phyloP scores from a whole-genome alignment of 306 rosid genomes.

The Acacia melanoxylon region DNA sequence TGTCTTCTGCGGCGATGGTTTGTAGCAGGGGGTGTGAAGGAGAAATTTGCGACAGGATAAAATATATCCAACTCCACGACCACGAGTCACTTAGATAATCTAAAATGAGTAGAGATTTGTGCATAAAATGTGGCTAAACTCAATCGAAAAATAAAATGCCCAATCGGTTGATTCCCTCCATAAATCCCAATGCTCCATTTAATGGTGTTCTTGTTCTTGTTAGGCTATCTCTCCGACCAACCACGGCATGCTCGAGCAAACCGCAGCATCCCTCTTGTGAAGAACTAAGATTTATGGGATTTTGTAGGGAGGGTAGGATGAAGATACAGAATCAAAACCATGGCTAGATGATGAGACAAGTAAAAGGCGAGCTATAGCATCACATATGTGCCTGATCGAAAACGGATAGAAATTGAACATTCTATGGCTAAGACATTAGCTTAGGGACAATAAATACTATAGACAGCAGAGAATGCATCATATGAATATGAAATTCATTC shows the following conservation, averaged over 20 bases:
- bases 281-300: background rate
- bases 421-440: background rate
- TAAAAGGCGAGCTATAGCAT: background rate
- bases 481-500: constrained; percentile 16
- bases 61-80: too few species aligned
- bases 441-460: background rate
- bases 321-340: background rate
- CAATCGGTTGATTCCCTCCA: background rate
- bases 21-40: background rate
- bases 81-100: background rate
- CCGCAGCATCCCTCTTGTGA: background rate
- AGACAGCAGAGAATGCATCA: background rate
- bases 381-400: background rate
- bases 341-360: background rate
- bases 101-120: background rate
- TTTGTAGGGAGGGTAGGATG: background rate
- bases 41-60: background rate
- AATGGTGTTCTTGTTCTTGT: background rate
- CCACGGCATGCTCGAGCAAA: background rate
- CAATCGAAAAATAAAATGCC: background rate
- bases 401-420: background rate
- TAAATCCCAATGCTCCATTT: background rate
- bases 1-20: background rate
- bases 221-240: too few species aligned
- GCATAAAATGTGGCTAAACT: background rate